These are phyloP conservation scores for Parmales sp. DNA, from an alignment of 108 stramenopile species.

Conservation along the genomic window DNA sequence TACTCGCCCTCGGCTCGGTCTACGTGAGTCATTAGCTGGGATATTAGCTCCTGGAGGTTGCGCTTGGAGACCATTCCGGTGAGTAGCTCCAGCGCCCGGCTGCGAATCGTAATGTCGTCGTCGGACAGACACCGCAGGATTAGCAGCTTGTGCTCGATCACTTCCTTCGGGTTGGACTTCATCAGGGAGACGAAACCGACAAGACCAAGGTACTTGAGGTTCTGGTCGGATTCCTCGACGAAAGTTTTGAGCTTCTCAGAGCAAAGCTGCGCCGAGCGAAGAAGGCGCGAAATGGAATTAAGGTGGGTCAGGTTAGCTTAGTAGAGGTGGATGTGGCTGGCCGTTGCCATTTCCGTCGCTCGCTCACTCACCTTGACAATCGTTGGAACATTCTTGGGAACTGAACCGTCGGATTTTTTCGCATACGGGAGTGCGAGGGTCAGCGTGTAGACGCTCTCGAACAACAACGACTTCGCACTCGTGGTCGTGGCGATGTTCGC, in stretches of 20 bases:
- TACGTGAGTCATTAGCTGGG: constrained; percentile 83
- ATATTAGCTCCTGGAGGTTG: constrained; percentile 83
- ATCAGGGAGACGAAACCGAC: constrained; percentile 88
- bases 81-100: constrained; percentile 84
- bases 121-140: constrained; percentile 87
- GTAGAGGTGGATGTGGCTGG: too few species aligned
- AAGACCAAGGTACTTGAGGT: constrained; percentile 95
- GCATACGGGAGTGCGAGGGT: constrained; percentile 89
- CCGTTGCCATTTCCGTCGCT: too few species aligned
- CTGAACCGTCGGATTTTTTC: constrained; percentile 76
- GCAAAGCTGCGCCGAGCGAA: constrained; percentile 71
- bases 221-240: constrained; percentile 91
- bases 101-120: constrained; percentile 96
- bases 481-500: constrained; percentile 86
- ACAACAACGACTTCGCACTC: constrained; percentile 87
- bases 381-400: constrained; percentile 72
- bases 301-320: too few species aligned
- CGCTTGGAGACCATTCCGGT: constrained; percentile 86
- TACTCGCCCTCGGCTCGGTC: constrained; percentile 75
- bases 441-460: constrained; percentile 89
- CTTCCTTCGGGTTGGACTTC: constrained; percentile 75
- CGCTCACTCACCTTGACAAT: too few species aligned
- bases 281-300: too few species aligned
- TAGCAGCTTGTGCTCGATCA: constrained; percentile 75
- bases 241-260: constrained; percentile 76